Conservation (phyloP, 108 stramenopile species). For the Pseudonitzschia pungens region DNA sequence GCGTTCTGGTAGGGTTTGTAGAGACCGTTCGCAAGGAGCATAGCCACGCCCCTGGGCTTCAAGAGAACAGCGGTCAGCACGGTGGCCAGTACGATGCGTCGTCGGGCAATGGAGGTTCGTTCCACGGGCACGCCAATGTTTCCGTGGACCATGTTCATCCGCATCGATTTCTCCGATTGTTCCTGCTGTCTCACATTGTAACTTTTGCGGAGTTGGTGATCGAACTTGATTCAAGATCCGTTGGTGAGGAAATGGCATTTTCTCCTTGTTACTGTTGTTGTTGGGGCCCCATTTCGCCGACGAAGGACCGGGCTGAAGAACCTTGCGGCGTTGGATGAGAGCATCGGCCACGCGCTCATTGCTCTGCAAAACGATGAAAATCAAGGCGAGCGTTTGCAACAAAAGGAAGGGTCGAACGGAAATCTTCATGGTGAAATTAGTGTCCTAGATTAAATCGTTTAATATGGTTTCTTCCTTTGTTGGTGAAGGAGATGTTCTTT, state of each 20-base stretch:
- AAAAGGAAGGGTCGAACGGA: not conserved
- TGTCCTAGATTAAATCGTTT: too few species aligned
- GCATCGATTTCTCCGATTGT: not conserved
- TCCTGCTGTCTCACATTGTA: not conserved
- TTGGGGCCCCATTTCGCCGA: not conserved
- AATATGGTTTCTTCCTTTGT: too few species aligned
- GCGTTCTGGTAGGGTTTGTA: slow-evolving; percentile 32
- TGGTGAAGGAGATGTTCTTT: too few species aligned
- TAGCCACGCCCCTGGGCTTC: not conserved
- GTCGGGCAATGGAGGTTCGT: not conserved
- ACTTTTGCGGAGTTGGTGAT: not conserved
- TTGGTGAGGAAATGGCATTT: not conserved
- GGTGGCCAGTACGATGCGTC: not conserved
- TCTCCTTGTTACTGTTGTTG: not conserved
- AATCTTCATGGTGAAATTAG: not conserved
- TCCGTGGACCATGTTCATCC: not conserved
- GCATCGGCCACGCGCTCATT: not conserved
- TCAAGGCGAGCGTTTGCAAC: not conserved
- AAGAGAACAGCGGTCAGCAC: not conserved
- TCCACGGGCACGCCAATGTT: not conserved
- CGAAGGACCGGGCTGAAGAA: not conserved
- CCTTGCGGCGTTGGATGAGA: not conserved
- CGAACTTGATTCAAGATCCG: not conserved
- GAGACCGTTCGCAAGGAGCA: not conserved
- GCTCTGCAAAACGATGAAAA: not conserved